Conservation (phyloP, 352 stramenopile genomes). For the Phytophthora pini region DNA sequence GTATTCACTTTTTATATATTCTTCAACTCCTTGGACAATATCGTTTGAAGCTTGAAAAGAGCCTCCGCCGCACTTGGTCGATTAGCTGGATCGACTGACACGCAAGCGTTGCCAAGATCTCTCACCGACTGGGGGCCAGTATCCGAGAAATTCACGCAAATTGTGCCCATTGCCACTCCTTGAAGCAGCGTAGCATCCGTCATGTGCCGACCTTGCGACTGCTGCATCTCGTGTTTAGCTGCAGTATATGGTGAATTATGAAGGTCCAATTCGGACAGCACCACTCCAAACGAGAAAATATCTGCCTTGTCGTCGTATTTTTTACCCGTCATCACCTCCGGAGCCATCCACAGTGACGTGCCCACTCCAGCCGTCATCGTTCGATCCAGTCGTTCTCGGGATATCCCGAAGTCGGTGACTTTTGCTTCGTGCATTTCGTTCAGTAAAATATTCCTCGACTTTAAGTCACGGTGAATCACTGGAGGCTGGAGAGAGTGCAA, state of each 20-base stretch:
- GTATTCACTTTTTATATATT: too few relatives aligned
- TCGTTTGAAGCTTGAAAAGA: conserved; percentile 1
- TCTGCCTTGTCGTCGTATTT: conserved; percentile 7
- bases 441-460: conserved; percentile 6
- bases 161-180: background rate
- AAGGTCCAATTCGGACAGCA: background rate
- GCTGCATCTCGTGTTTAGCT: background rate
- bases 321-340: conserved; percentile 12
- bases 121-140: background rate
- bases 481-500: background rate
- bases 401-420: conserved; percentile 3
- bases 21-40: conserved; percentile 6
- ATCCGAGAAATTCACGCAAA: conserved; percentile 11
- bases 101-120: background rate
- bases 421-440: conserved; percentile 6
- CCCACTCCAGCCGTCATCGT: conserved; percentile 8
- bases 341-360: conserved; percentile 2
- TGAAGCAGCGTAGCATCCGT: conserved; percentile 8
- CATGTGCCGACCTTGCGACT: conserved; percentile 2
- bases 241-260: background rate
- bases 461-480: conserved; percentile 3
- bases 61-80: conserved; percentile 3
- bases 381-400: conserved; percentile 1
- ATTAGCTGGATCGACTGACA: background rate
- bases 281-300: conserved; percentile 7